phyloP scores from a whole-genome alignment of 208 protist genomes.

The Phytomonas sp. region DNA sequence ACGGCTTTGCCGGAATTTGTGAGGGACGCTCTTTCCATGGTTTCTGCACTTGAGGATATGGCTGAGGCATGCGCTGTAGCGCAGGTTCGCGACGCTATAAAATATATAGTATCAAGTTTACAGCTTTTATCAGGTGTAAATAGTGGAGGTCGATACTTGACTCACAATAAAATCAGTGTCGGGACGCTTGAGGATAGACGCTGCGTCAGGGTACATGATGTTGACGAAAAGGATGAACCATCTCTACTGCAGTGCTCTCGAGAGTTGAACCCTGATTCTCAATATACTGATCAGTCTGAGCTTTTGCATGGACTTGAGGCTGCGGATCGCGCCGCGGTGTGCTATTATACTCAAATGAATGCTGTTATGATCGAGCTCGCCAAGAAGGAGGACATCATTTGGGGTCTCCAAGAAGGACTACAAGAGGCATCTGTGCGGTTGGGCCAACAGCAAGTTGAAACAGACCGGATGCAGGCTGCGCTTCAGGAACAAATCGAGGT shows the following conservation, averaged over 20 bases:
- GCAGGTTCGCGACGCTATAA: conserved; percentile 32
- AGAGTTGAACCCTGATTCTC: background rate
- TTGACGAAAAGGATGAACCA: background rate
- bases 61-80: conserved; percentile 26
- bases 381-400: conserved; percentile 37
- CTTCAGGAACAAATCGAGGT: conserved; percentile 66
- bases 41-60: conserved; percentile 21
- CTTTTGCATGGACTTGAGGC: conserved; percentile 45
- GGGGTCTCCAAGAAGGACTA: conserved; percentile 23
- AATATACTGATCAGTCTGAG: conserved; percentile 27
- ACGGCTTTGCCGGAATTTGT: conserved; percentile 17
- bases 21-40: conserved; percentile 13
- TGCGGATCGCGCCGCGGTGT: conserved; percentile 55
- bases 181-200: background rate
- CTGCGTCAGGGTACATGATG: background rate
- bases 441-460: conserved; percentile 28
- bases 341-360: conserved; percentile 69
- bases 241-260: background rate
- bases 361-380: conserved; percentile 46
- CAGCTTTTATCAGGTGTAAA: background rate
- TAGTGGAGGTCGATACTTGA: background rate
- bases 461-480: conserved; percentile 34
- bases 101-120: conserved; percentile 18
- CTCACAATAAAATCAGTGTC: background rate
- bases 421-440: conserved; percentile 28